Evolutionary conservation across 2,329 filamentous ascomycete species (phyloP), one percentile per base, ranked within the genome.

Genomic region (Monosporascus sp.): DNA sequence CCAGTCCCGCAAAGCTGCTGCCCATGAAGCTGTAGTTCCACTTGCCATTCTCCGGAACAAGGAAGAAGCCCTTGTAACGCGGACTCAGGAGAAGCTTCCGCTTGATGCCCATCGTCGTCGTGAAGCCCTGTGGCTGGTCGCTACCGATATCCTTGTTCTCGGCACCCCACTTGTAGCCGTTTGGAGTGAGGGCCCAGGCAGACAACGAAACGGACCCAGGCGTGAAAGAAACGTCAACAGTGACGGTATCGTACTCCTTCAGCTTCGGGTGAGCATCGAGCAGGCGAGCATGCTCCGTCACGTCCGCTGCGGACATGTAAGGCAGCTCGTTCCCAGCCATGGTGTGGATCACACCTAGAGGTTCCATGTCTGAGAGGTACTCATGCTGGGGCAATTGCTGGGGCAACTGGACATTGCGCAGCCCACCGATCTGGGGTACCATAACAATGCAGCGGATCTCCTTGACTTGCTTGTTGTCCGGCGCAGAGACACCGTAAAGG

Each of bases 11-110:
- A 68, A 97, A 99, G 1, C 86, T 85, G 60, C 86, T 91, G 52
- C 94, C 94, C 86, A 97, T 91, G 79, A 99, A 99, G 71, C 89
- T 94, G 77, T 97, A 99, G 73, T 99, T 99, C 94, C 94, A 99
- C 56, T 88, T 80, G 58, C 86, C 86, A 52, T 87, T 87, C 66
- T 97, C 92, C 0, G 94, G 94, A 22, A 97, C 91, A 52, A 99
- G 76, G 84, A 99, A 99, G 77, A 92, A 97, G 27, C 94, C 95
- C 62, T 89, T 85, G 70, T 97, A 96, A 70, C 92, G 89, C 64
- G 97, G 93, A 60, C 89, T 95, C 51, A 99, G 82, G 27, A 99
- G 76, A 52, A 99, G 77, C 75, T 99, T 96, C 63, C 91, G 91
- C 77, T 97, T 97, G 72, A 95, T 89, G 50, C 94, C 94, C 83